phyloP scores from a whole-genome alignment of 257 asterid species.

The Capsicum pubescens region DNA sequence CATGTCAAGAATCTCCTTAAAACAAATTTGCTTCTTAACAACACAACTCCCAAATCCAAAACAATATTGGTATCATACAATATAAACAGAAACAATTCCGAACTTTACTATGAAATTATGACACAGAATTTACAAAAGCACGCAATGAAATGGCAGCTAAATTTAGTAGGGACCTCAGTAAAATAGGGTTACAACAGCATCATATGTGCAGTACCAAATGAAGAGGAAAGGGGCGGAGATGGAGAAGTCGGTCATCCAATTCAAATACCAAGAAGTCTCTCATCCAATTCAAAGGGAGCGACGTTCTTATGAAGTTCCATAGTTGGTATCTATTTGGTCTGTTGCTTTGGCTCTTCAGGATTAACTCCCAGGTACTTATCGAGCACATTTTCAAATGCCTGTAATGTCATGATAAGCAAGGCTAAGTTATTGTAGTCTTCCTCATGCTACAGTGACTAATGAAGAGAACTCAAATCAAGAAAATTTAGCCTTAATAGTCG shows the following conservation, averaged over 20 bases:
- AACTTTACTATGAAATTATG: slow-evolving; percentile 12
- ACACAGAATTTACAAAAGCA: background rate
- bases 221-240: background rate
- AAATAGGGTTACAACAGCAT: slow-evolving; percentile 25
- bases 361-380: slow-evolving; percentile 68
- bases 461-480: background rate
- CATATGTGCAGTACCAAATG: slow-evolving; percentile 12
- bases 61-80: background rate
- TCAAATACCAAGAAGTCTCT: slow-evolving; percentile 9
- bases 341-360: slow-evolving; percentile 51
- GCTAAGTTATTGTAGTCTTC: background rate
- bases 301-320: slow-evolving; percentile 25
- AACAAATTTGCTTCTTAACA: background rate
- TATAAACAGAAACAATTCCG: background rate
- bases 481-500: background rate
- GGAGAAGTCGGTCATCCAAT: slow-evolving; percentile 22
- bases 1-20: background rate
- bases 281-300: slow-evolving; percentile 32
- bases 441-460: slow-evolving; percentile 2
- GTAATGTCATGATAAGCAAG: slow-evolving; percentile 27
- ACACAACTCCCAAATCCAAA: slow-evolving; percentile 15
- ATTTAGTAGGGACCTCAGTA: slow-evolving; percentile 1
- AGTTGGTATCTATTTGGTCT: slow-evolving; percentile 43
- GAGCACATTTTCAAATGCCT: slow-evolving; percentile 75
- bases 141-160: background rate